Evolutionary conservation across 1,284 basidiomycete genomes (phyloP), one percentile per base, ranked within the genome.

Genomic region (Pseudozyma pruni): DNA sequence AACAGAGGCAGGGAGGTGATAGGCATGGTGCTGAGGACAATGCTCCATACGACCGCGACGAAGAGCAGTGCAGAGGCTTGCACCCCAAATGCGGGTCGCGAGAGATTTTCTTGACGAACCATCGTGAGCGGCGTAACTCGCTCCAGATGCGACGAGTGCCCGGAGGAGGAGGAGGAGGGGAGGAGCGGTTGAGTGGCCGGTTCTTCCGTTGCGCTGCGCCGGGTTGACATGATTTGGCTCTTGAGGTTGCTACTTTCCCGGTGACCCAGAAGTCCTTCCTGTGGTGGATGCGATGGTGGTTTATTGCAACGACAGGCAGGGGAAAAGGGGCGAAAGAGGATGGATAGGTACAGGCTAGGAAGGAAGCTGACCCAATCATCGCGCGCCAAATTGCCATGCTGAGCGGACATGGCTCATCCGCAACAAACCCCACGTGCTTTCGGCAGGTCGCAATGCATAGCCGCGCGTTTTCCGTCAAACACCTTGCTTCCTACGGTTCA

Each of bases 11-110:
- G 49, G 0, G 48, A 38, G 7, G 25, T 19, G 20, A 51, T 19
- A 7, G 61, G 42, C 48, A 78, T 58, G 11, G 44, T 39, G 39
- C 42, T 17, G 16, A 77, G 42, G 2, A 78, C 60, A 4, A 70
- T 37, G 16, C 42, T 45, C 74, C 74, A 78, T 1, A 75, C 58
- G 3, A 76, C 53, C 4, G 56, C 74, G 6, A 75, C 42, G 35
- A 78, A 75, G 14, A 60, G 54, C 8, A 76, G 34, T 0, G 57
- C 54, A 0, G 63, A 53, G 4, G 40, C 50, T 47, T 75, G 69
- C 1, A 70, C 47, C 7, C 31, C 39, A 8, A 62, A 10, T 2
- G 59, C 50, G 5, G 32, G 16, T 1, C 33, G 33, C 8, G 48
- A 47, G 10, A 68, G 41, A 22, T 62, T 69, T 27, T 69, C 66